Evolutionary conservation across 1,284 basidiomycete genomes (phyloP).

Genomic region (Gomphus bonarii): DNA sequence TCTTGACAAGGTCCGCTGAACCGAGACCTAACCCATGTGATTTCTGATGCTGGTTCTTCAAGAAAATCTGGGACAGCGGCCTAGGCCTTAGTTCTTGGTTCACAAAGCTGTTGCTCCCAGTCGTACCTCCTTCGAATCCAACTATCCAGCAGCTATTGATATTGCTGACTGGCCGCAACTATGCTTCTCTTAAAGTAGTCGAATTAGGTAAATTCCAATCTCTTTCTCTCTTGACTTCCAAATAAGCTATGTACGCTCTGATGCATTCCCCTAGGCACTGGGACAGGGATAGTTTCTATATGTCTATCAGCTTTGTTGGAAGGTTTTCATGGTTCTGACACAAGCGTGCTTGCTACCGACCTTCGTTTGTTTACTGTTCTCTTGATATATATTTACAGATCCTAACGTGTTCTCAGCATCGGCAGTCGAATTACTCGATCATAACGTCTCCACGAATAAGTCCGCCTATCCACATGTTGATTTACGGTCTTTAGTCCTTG

Average conservation of each 20-base stretch:
- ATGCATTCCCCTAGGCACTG: constrained; percentile 47
- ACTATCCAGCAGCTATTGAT: background rate
- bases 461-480: constrained; percentile 15
- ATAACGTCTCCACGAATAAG: constrained; percentile 54
- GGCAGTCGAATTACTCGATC: constrained; percentile 66
- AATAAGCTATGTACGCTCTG: background rate
- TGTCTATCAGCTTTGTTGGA: constrained; percentile 41
- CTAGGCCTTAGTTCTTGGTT: constrained; percentile 74
- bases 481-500: constrained; percentile 42
- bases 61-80: constrained; percentile 94
- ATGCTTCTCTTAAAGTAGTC: constrained; percentile 20
- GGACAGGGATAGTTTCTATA: constrained; percentile 74
- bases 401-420: constrained; percentile 38
- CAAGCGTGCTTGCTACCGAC: constrained; percentile 58
- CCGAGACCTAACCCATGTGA: background rate
- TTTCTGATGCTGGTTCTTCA: constrained; percentile 12
- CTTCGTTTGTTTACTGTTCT: constrained; percentile 40
- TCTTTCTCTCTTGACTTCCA: background rate
- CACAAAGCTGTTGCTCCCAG: constrained; percentile 22
- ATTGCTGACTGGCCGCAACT: background rate
- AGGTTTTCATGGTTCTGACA: constrained; percentile 13
- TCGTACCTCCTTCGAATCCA: background rate
- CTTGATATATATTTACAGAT: constrained; percentile 1
- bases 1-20: constrained; percentile 66
- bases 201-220: constrained; percentile 55